phyloP scores from a whole-genome alignment of 495 filamentous ascomycete species.

The Penicillium diatomitis region DNA sequence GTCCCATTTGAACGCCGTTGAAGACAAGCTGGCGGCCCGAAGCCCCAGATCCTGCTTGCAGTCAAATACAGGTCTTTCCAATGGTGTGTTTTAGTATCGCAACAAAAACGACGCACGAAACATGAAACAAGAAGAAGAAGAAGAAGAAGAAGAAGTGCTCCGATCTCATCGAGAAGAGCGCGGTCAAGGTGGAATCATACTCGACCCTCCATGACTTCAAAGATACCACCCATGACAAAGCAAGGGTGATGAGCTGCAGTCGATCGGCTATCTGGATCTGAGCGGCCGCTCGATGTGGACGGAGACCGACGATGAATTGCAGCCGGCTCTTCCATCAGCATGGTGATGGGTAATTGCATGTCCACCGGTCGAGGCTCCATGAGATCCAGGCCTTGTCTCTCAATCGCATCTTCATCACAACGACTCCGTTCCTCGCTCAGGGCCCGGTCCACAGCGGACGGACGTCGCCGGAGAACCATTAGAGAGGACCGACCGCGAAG shows the following conservation, averaged over 20 bases:
- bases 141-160: background rate
- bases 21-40: too few species aligned
- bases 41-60: too few species aligned
- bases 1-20: too few species aligned
- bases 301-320: background rate
- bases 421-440: constrained; percentile 34
- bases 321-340: constrained; percentile 15
- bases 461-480: constrained; percentile 30
- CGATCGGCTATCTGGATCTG: background rate
- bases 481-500: constrained; percentile 28
- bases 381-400: constrained; percentile 32
- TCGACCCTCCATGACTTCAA: constrained; percentile 40
- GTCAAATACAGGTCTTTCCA: too few species aligned
- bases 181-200: constrained; percentile 8
- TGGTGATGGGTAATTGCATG: constrained; percentile 21
- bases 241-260: constrained; percentile 18
- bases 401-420: constrained; percentile 28
- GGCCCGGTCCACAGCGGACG: constrained; percentile 34
- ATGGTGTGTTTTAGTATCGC: too few species aligned
- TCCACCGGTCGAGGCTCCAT: constrained; percentile 39
- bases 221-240: constrained; percentile 40
- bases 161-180: too few species aligned
- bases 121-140: constrained; percentile 1
- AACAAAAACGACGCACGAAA: background rate
- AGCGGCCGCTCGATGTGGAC: background rate